phyloP scores from a whole-genome alignment of 139 green algal genomes.

The Deuterostichococcus epilithicus region DNA sequence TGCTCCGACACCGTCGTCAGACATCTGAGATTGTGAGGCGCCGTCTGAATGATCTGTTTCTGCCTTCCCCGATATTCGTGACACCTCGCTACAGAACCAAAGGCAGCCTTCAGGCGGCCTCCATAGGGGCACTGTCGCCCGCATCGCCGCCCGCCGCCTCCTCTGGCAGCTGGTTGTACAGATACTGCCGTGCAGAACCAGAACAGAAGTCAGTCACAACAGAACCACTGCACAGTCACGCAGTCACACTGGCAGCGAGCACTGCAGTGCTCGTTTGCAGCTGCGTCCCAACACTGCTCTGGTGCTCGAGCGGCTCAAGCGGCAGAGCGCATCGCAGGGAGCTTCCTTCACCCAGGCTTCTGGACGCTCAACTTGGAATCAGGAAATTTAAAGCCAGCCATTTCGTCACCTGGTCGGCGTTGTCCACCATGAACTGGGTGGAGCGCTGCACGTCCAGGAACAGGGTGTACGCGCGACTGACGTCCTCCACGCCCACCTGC shows the following conservation, averaged over 20 bases:
- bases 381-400: not conserved
- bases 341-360: not conserved
- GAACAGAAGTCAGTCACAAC: not conserved
- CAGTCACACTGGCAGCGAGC: no score
- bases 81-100: no score
- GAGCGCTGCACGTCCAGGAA: conserved; percentile 95
- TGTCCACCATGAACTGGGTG: conserved; percentile 64
- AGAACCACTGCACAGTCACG: not conserved
- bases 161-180: conserved; percentile 2
- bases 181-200: not conserved
- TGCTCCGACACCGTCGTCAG: no score
- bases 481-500: conserved; percentile 92
- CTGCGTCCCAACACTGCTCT: no score
- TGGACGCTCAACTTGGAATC: not conserved
- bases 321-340: no score
- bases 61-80: no score
- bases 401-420: conserved; percentile 46
- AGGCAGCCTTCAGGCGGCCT: not conserved
- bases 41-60: no score
- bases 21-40: no score
- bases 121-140: not conserved
- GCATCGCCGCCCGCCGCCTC: not conserved
- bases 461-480: conserved; percentile 88
- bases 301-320: no score
- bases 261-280: no score